These are phyloP conservation scores for Hippophae tibetana DNA, from an alignment of 306 rosid genomes.

Conservation along the genomic window DNA sequence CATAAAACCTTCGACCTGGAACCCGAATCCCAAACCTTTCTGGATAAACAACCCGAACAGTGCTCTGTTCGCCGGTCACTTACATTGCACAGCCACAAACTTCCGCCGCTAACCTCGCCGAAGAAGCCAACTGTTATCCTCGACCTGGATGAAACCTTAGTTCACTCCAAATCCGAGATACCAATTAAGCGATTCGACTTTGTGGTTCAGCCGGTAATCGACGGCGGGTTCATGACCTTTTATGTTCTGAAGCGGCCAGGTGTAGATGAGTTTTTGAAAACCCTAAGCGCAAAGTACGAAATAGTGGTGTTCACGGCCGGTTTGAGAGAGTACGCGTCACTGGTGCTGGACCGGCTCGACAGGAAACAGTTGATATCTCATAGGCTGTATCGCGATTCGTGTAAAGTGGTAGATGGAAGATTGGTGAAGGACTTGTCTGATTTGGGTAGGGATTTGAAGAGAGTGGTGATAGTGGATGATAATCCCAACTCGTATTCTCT, in stretches of 20 bases:
- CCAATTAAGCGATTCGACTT: slow-evolving; percentile 55
- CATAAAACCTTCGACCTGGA: slow-evolving; percentile 22
- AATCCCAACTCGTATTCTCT: slow-evolving; percentile 59
- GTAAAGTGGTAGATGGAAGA: slow-evolving; percentile 52
- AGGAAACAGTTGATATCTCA: slow-evolving; percentile 45
- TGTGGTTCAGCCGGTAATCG: slow-evolving; percentile 61
- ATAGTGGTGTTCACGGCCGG: slow-evolving; percentile 88
- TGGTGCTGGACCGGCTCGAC: slow-evolving; percentile 70
- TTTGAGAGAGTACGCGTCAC: slow-evolving; percentile 63
- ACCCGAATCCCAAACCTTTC: neutral
- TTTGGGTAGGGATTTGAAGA: slow-evolving; percentile 54
- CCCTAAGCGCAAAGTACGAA: slow-evolving; percentile 47
- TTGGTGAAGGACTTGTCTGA: slow-evolving; percentile 62
- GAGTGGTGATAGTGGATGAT: slow-evolving; percentile 71
- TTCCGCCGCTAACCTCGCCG: slow-evolving; percentile 28
- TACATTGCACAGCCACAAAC: slow-evolving; percentile 18
- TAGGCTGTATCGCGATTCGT: slow-evolving; percentile 69
- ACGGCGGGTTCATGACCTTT: slow-evolving; percentile 47
- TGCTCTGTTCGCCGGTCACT: slow-evolving; percentile 31
- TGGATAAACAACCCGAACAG: neutral
- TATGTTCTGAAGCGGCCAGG: slow-evolving; percentile 88
- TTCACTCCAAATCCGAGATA: slow-evolving; percentile 51
- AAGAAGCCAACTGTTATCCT: slow-evolving; percentile 48
- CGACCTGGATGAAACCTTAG: slow-evolving; percentile 76
- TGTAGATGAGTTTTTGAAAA: slow-evolving; percentile 45